These are phyloP conservation scores for Tricholoma hemisulphureum DNA, from an alignment of 768 basidiomycete genomes.

Conservation along the genomic window DNA sequence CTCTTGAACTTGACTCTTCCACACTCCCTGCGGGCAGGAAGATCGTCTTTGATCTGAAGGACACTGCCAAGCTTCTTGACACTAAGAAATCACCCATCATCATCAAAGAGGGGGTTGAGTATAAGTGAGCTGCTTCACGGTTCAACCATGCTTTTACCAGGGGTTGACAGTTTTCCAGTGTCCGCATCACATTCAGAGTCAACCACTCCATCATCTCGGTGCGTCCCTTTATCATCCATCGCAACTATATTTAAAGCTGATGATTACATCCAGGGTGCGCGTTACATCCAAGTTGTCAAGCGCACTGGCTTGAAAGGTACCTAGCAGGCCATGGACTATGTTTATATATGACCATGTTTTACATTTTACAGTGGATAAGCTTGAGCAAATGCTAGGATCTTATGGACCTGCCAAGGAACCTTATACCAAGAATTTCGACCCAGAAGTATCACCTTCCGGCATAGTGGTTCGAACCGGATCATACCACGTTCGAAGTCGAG, in stretches of 20 bases:
- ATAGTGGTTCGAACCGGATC: constrained; percentile 79
- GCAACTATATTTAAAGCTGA: neutral
- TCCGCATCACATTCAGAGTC: constrained; percentile 80
- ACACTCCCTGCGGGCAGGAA: constrained; percentile 61
- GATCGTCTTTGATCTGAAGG: constrained; percentile 66
- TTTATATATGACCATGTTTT: neutral
- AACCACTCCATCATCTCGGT: constrained; percentile 89
- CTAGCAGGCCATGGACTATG: neutral
- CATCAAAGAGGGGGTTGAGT: constrained; percentile 87
- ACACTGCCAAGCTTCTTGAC: constrained; percentile 43
- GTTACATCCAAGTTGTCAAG: constrained; percentile 90
- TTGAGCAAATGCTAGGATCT: constrained; percentile 93
- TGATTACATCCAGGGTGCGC: constrained; percentile 53
- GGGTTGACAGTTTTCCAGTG: constrained; percentile 41
- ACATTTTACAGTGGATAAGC: constrained; percentile 76
- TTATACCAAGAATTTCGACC: constrained; percentile 74
- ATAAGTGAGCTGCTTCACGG: constrained; percentile 66
- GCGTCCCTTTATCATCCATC: constrained; percentile 22
- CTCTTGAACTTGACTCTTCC: constrained; percentile 77
- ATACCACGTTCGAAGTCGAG: constrained; percentile 77
- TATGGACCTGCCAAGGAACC: constrained; percentile 71
- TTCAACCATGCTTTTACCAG: neutral
- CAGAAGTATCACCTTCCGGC: constrained; percentile 73
- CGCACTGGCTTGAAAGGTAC: constrained; percentile 71
- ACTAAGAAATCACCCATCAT: constrained; percentile 75